Conservation (phyloP, 306 rosid species). For the Lagenaria siceraria region DNA sequence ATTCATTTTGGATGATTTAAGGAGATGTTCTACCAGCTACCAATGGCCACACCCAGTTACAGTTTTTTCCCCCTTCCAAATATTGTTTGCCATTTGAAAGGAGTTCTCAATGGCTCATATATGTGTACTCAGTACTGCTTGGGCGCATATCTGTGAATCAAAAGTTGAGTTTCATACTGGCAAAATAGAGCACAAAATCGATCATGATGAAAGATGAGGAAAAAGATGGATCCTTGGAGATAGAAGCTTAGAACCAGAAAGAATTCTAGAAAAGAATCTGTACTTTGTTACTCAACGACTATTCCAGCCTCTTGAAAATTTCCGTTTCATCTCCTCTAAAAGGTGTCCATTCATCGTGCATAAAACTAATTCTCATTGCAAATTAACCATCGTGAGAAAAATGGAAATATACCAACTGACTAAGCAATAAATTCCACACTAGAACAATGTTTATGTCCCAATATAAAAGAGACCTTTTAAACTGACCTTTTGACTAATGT, state of each 20-base stretch:
- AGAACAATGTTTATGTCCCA: background rate
- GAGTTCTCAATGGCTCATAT: too few species aligned
- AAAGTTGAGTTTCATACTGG: too few species aligned
- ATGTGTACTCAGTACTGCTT: too few species aligned
- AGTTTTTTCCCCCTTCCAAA: too few species aligned
- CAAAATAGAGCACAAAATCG: too few species aligned
- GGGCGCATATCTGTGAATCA: too few species aligned
- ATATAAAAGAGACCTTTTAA: background rate
- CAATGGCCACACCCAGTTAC: too few species aligned
- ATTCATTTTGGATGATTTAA: too few species aligned
- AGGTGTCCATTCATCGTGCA: conserved; percentile 64
- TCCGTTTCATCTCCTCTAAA: conserved; percentile 90
- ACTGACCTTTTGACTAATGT: conserved; percentile 61
- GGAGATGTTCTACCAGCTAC: too few species aligned
- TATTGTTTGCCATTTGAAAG: too few species aligned
- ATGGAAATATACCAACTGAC: conserved; percentile 1
- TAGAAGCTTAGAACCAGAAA: background rate
- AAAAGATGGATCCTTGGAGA: background rate
- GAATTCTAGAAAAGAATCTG: background rate
- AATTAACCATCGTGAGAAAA: conserved; percentile 5
- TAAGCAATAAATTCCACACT: background rate
- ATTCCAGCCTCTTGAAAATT: conserved; percentile 61
- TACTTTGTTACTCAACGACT: conserved; percentile 56
- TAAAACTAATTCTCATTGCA: conserved; percentile 10
- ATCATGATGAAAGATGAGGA: too few species aligned